These are phyloP conservation scores for Aquilaria malaccensis DNA, from an alignment of 345 rosid species.

Conservation along the genomic window DNA sequence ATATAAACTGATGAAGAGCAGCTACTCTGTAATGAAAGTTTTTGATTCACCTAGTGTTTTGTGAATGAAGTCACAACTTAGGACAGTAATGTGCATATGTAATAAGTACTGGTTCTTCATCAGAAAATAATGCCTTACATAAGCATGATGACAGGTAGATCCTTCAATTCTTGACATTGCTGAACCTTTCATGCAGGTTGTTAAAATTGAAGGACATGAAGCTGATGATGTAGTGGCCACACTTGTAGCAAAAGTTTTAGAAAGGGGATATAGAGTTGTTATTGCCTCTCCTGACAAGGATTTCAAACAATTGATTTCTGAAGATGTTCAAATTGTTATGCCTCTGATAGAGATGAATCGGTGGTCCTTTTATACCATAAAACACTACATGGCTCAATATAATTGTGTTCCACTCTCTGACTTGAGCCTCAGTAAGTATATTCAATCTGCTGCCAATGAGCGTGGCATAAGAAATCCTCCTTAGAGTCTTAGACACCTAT, in stretches of 20 bases:
- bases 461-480: too few species aligned
- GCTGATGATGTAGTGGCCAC: slow-evolving; percentile 96
- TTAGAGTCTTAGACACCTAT: too few species aligned
- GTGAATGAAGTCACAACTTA: too few species aligned
- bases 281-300: slow-evolving; percentile 97
- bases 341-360: slow-evolving; percentile 64
- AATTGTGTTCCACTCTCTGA: slow-evolving; percentile 75
- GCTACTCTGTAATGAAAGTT: too few species aligned
- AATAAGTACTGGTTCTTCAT: too few species aligned
- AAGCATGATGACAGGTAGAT: neutral
- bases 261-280: slow-evolving; percentile 54
- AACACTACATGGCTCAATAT: slow-evolving; percentile 74
- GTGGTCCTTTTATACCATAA: slow-evolving; percentile 90
- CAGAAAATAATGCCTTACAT: too few species aligned
- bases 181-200: slow-evolving; percentile 39
- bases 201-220: slow-evolving; percentile 69
- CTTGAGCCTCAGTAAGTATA: slow-evolving; percentile 74
- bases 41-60: too few species aligned
- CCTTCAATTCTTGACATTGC: neutral
- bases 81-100: too few species aligned
- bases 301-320: slow-evolving; percentile 90
- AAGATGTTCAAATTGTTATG: slow-evolving; percentile 82
- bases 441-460: neutral
- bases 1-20: too few species aligned
- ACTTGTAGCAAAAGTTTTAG: slow-evolving; percentile 56